Evolutionary conservation across 768 basidiomycete species (phyloP), one percentile per base, ranked within the genome.

Genomic region (Pulveroboletus ravenelii): DNA sequence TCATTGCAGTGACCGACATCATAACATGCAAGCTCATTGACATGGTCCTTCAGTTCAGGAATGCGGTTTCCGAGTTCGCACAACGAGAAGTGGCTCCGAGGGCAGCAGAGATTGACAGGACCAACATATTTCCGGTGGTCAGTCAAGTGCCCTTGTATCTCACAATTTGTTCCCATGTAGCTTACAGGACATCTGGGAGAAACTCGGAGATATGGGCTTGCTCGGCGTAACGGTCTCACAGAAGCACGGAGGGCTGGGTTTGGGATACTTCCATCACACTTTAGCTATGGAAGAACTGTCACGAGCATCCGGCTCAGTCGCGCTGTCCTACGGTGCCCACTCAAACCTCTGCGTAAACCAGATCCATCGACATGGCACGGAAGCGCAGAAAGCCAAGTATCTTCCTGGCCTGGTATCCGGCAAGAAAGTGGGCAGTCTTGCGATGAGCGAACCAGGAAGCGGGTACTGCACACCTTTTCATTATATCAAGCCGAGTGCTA

Each of bases 251-350:
- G 93, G 93, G 3, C 74, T 95, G 38, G 82, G 76, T 2, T 75
- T 89, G 54, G 92, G 93, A 2, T 94, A 93, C 68, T 75, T 93
- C 44, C 78, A 91, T 45, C 93, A 93, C 68, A 88, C 86, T 5
- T 76, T 97, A 42, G 93, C 89, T 7, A 96, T 96, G 93, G 94
- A 97, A 72, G 90, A 90, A 54, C 73, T 97, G 48, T 95, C 93
- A 32, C 74, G 82, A 23, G 89, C 90, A 15, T 95, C 93, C 6
- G 94, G 91, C 31, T 93, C 91, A 5, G 87, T 97, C 25, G 94
- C 87, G 3, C 79, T 97, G 6, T 93, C 91, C 3, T 94, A 94
- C 52, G 92, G 89, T 47, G 90, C 92, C 30, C 92, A 94, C 60
- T 93, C 90, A 13, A 94, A 94, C 61, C 78, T 94, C 30, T 94